Conservation (phyloP, 2,329 filamentous ascomycete species). For the Colletotrichum horii region DNA sequence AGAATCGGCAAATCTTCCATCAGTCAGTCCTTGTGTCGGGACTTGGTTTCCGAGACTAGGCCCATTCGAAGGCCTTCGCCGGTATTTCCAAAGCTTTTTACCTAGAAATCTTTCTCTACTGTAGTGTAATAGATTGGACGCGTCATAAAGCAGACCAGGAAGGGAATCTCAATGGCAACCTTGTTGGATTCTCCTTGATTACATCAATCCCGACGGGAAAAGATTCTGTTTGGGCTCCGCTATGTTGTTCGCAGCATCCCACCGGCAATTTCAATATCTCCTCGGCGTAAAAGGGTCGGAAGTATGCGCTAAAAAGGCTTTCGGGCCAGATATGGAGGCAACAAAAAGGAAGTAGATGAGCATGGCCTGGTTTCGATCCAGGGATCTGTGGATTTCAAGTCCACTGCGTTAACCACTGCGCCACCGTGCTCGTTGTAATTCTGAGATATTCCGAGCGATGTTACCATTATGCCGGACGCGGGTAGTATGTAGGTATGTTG, state of each 20-base stretch:
- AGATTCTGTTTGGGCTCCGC: neutral
- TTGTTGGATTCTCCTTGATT: accelerated
- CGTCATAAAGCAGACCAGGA: too few species aligned
- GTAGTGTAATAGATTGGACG: too few species aligned
- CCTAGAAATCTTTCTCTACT: accelerated
- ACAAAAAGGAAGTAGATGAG: neutral
- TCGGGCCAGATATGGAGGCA: neutral
- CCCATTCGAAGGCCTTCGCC: neutral
- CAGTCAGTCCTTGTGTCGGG: neutral
- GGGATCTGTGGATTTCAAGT: neutral
- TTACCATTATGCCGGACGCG: neutral
- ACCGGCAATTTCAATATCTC: neutral
- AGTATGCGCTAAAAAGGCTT: neutral
- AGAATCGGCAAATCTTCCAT: neutral
- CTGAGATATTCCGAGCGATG: accelerated
- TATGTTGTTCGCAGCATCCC: neutral
- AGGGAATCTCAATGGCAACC: too few species aligned
- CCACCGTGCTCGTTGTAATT: neutral
- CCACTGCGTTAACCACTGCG: neutral
- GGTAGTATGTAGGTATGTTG: neutral
- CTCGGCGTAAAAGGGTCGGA: neutral
- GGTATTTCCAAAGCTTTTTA: neutral
- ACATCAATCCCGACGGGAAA: neutral
- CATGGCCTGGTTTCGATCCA: neutral
- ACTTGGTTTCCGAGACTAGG: neutral